Evolutionary conservation across 2,329 filamentous ascomycete genomes (phyloP), one percentile per base, ranked within the genome.

Genomic region (Colletotrichum tropicicola): DNA sequence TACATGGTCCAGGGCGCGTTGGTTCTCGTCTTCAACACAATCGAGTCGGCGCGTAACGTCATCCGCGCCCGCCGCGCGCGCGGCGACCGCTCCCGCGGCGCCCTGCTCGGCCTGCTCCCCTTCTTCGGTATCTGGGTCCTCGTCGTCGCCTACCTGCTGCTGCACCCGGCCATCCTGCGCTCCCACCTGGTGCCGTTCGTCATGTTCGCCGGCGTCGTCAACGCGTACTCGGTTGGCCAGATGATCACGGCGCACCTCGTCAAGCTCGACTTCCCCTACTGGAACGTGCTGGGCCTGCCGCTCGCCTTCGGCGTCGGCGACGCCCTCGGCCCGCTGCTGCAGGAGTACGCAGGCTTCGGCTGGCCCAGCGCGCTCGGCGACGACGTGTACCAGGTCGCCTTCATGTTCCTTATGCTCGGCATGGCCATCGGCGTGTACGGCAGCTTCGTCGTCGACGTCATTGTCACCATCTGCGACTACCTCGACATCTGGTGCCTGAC

Each of bases 401-500:
- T 94, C 78, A 87, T 97, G 75, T 98, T 97, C 79, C 87, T 90
- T 74, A 95, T 94, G 81, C 81, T 98, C 23, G 96, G 96, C 23
- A 81, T 93, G 64, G 92, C 91, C 0, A 77, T 97, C 49, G 96
- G 96, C 32, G 89, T 98, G n/a, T 98, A 99, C 80, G 94, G 93
- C 65, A 97, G 94, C 77, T 99, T 99, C 77, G 93, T 98, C 60
- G 92, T 97, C 30, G 96, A 98, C 76, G 94, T 98, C 60, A 98
- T 99, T 70, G 93, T 96, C 65, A 97, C 93, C 28, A 98, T 99
- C 71, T 99, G 96, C 80, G 96, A 99, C 77, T 97, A 97, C 77
- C 85, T 98, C 66, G 96, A 99, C 76, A 99, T 99, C 70, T 98
- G 94, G 93, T 99, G 96, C 76, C 83, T 99, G 76, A 97, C 92